Evolutionary conservation across 2,329 filamentous ascomycete genomes (phyloP).

Genomic region (Chrysoporthe puriensis): DNA sequence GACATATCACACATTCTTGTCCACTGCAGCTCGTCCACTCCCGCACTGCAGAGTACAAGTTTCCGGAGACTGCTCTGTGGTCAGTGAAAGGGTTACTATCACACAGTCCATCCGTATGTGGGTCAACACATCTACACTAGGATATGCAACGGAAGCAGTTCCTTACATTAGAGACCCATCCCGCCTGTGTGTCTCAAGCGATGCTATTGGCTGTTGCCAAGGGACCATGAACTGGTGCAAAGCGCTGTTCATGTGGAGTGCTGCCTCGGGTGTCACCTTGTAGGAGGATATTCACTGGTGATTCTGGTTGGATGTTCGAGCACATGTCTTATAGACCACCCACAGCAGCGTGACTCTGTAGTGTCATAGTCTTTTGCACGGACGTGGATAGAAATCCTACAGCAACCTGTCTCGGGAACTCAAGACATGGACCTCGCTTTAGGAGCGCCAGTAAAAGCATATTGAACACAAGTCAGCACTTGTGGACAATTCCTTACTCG

Average conservation of each 20-base stretch:
- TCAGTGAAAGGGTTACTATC: background rate
- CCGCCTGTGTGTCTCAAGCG: constrained; percentile 15
- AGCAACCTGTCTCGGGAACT: background rate
- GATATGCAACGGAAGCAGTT: background rate
- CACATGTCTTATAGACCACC: background rate
- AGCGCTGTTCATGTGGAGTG: background rate
- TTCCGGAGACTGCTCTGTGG: background rate
- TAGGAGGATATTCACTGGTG: background rate
- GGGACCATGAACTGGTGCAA: background rate
- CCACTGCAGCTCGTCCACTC: background rate
- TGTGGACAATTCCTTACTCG: background rate
- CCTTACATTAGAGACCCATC: background rate
- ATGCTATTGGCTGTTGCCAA: constrained; percentile 11
- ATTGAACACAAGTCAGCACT: background rate
- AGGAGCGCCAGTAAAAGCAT: background rate
- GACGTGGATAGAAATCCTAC: background rate
- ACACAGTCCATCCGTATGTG: background rate
- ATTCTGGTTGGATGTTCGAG: background rate
- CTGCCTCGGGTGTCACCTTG: constrained; percentile 13
- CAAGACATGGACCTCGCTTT: background rate
- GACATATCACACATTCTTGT: background rate
- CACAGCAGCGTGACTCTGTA: background rate
- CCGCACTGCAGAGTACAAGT: background rate
- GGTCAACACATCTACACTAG: background rate
- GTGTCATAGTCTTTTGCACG: background rate